These are phyloP conservation scores for Trametes hirsuta DNA, from an alignment of 1,284 basidiomycete genomes.

Conservation along the genomic window DNA sequence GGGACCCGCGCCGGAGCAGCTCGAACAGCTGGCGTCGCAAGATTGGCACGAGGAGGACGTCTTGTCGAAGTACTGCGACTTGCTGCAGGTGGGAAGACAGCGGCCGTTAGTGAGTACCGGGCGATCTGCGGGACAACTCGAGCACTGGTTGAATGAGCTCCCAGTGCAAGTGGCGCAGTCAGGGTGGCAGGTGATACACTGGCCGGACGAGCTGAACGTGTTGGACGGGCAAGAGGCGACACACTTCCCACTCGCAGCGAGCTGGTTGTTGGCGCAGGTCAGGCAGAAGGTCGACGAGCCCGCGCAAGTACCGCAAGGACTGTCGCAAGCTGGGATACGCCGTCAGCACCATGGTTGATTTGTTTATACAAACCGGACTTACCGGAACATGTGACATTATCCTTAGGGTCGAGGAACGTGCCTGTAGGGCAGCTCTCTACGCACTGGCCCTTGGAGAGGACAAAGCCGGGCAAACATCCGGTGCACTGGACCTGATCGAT, in stretches of 20 bases:
- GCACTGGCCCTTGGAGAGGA: conserved; percentile 71
- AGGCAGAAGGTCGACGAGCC: conserved; percentile 72
- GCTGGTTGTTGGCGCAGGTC: conserved; percentile 63
- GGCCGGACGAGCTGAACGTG: conserved; percentile 64
- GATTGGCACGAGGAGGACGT: conserved; percentile 63
- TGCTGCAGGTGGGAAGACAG: conserved; percentile 76
- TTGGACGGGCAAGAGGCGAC: conserved; percentile 72
- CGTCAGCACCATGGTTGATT: conserved; percentile 10
- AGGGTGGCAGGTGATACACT: conserved; percentile 75
- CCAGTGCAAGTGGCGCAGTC: conserved; percentile 82
- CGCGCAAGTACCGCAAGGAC: conserved; percentile 70
- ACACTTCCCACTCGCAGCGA: conserved; percentile 73
- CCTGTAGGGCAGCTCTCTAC: conserved; percentile 69
- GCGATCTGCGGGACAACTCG: conserved; percentile 62
- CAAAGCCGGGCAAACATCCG: conserved; percentile 73
- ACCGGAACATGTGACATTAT: conserved; percentile 73
- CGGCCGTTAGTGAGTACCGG: conserved; percentile 75
- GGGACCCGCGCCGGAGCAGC: conserved; percentile 67
- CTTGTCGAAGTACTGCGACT: conserved; percentile 71
- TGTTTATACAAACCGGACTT: conserved; percentile 12
- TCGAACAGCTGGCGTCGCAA: conserved; percentile 76
- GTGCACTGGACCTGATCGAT: conserved; percentile 71
- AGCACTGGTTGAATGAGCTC: conserved; percentile 74
- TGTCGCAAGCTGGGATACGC: conserved; percentile 61
- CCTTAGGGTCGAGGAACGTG: conserved; percentile 69